phyloP scores from a whole-genome alignment of 495 filamentous ascomycete genomes.

The Daldinia concentrica region DNA sequence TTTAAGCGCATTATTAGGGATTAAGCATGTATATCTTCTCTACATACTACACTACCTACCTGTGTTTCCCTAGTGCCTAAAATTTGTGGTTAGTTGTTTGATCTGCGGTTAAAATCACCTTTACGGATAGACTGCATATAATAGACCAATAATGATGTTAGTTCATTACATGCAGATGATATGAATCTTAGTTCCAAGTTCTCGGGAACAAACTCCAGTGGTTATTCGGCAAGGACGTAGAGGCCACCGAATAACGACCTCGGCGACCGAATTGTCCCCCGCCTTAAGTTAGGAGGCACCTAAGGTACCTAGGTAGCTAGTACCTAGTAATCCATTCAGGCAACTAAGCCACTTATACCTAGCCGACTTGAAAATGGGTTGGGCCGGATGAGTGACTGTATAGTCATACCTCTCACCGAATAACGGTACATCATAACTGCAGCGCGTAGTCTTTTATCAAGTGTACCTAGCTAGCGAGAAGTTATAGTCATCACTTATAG shows the following conservation, averaged over 20 bases:
- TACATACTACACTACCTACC: background rate
- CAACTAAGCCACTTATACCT: background rate
- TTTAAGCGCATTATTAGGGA: background rate
- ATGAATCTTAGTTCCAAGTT: conserved; percentile 10
- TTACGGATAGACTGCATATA: conserved; percentile 5
- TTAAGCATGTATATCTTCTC: background rate
- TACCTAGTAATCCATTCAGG: background rate
- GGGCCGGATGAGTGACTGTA: background rate
- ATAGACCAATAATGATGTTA: background rate
- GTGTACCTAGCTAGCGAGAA: background rate
- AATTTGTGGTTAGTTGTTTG: background rate
- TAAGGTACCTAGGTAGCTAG: background rate
- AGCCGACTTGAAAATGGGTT: background rate
- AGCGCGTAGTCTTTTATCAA: background rate
- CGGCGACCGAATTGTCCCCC: background rate
- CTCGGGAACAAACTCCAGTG: conserved; percentile 7
- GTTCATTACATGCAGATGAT: conserved; percentile 19
- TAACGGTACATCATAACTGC: background rate
- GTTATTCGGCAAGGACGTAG: background rate
- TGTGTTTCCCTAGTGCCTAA: background rate
- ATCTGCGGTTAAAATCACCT: background rate
- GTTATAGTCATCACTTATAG: background rate
- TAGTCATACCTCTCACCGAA: background rate
- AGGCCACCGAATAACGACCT: conserved; percentile 6
- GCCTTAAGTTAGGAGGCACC: background rate